Base-by-base conservation (phyloP, 176 grass and related monocot genomes). In the Cymbopogon citratus region DNA sequence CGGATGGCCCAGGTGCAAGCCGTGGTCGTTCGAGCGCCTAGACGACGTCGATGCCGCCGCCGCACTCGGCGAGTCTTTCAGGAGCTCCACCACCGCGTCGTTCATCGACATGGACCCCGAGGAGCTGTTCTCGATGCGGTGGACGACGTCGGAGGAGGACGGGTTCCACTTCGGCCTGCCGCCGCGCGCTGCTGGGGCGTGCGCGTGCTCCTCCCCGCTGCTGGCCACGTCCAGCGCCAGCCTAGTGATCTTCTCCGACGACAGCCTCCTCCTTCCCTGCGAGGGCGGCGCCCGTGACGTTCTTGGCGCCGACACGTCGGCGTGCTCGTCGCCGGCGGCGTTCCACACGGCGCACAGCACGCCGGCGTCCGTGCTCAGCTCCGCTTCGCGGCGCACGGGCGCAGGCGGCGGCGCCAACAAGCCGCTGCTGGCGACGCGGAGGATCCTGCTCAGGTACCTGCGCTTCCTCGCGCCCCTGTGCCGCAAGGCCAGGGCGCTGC, bases 321-420 rank as follows among this genome's bases (percentile, higher is more conserved):
- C 76, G 36, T 23, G 64, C 76, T 92, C 93, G 39, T 97, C 91
- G 33, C 85, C 92, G n/a, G 35, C 92, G n/a, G 36, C 74, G 48
- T 97, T 94, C 88, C 89, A 87, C 76, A 91, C 92, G 5, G 94
- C 92, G 69, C 89, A 67, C 72, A 94, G 94, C 90, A 92, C 94
- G 28, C 94, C 94, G 28, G 87, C 70, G 7, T 78, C 71, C 24
- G 78, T 63, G 56, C 2, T 36, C 80, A 35, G 64, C 81, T 66
- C 18, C 81, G 48, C 38, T 79, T 77, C 76, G 41, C 77, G 77
- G 45, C 73, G 74, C 43, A 5, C 65, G 0, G 61, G 13, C 43
- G 21, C 21, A 9, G 19, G 54, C 7, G 63, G n/a, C 35, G 76
- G 38, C 59, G 73, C 52, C 76, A 86, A 23, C 19, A 56, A 63